phyloP scores from a whole-genome alignment of 2,329 filamentous ascomycete genomes.

The Thielaviopsis ethacetica region DNA sequence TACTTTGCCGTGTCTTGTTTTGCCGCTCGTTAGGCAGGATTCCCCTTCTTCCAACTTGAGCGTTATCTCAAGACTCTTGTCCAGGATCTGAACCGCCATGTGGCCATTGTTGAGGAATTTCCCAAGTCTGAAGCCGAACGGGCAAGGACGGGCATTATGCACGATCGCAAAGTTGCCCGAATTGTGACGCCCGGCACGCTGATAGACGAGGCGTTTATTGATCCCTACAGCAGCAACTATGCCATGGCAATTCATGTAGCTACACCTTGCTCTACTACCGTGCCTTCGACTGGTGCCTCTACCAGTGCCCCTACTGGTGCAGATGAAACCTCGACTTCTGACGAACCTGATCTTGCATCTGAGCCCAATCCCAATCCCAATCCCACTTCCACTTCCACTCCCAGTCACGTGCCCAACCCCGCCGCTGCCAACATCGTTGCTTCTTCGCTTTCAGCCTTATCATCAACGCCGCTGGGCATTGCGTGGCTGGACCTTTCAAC shows the following conservation, averaged over 20 bases:
- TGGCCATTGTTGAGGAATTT: conserved; percentile 89
- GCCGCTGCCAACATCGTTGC: too few relatives aligned
- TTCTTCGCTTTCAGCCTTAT: not conserved
- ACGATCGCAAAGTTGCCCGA: conserved; percentile 69
- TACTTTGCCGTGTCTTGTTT: too few relatives aligned
- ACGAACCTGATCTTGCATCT: too few relatives aligned
- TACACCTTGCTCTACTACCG: too few relatives aligned
- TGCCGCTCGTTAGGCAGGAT: conserved; percentile 49
- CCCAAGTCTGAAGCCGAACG: conserved; percentile 54
- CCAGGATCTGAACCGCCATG: conserved; percentile 76
- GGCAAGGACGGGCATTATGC: conserved; percentile 60
- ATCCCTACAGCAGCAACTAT: conserved; percentile 87
- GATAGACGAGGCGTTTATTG: conserved; percentile 95
- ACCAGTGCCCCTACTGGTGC: not conserved
- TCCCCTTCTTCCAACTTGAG: conserved; percentile 84
- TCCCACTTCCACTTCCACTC: too few relatives aligned
- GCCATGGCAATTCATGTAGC: conserved; percentile 59
- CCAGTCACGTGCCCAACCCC: too few relatives aligned
- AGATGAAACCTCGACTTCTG: too few relatives aligned
- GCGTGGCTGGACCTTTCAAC: conserved; percentile 94
- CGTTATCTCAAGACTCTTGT: conserved; percentile 86
- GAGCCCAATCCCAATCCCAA: too few relatives aligned
- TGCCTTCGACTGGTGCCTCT: too few relatives aligned
- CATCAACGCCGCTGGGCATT: conserved; percentile 41
- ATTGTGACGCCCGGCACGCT: conserved; percentile 89